phyloP scores from a whole-genome alignment of 345 rosid species.

The Corchorus olitorius region DNA sequence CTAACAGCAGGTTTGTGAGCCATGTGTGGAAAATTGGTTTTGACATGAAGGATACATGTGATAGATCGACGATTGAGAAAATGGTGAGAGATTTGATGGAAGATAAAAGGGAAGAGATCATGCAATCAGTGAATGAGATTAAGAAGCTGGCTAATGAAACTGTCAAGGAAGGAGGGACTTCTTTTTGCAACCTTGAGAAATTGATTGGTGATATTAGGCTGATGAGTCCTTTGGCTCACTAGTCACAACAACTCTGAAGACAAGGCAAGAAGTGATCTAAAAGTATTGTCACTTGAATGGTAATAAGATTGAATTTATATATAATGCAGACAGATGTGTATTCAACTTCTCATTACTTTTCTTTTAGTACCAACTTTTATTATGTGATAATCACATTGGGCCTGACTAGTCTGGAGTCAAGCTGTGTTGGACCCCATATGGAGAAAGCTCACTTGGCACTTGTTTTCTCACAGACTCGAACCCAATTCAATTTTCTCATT shows the following conservation, averaged over 20 bases:
- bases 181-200: slow-evolving; percentile 34
- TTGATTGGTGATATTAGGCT: slow-evolving; percentile 31
- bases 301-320: too few relatives aligned
- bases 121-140: slow-evolving; percentile 29
- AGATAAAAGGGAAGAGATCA: slow-evolving; percentile 39
- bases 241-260: too few relatives aligned
- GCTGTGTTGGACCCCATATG: too few relatives aligned
- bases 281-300: not conserved
- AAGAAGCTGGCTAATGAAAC: slow-evolving; percentile 34
- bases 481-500: not conserved
- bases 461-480: too few relatives aligned
- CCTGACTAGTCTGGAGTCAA: too few relatives aligned
- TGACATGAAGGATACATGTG: slow-evolving; percentile 57
- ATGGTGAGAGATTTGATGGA: slow-evolving; percentile 52
- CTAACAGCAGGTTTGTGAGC: slow-evolving; percentile 44
- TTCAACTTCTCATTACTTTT: too few relatives aligned
- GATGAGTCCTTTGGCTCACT: not conserved
- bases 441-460: too few relatives aligned
- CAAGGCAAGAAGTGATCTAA: too few relatives aligned
- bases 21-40: slow-evolving; percentile 48
- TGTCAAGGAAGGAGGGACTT: slow-evolving; percentile 41
- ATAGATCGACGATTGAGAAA: slow-evolving; percentile 39
- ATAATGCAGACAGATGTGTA: too few relatives aligned
- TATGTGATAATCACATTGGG: too few relatives aligned
- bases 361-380: too few relatives aligned